Conservation (phyloP, 805 yeast genomes). For the Starmerella apis region DNA sequence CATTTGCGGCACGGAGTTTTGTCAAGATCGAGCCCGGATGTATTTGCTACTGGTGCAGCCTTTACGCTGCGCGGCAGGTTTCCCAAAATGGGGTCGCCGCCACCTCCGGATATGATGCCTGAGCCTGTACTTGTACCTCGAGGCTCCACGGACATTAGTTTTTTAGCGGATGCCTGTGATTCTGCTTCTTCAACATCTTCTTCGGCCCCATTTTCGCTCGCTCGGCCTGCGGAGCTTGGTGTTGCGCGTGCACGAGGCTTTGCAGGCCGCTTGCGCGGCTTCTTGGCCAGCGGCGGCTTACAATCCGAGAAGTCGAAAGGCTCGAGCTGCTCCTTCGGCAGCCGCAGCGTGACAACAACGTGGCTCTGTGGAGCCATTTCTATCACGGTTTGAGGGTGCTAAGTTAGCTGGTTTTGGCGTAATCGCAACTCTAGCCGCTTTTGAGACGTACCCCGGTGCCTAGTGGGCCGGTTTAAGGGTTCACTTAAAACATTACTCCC, state of each 20-base stretch:
- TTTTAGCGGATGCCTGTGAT: not conserved
- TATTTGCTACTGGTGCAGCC: conserved; percentile 29
- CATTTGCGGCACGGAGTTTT: conserved; percentile 39
- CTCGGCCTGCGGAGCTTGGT: not conserved
- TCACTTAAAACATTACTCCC: not conserved
- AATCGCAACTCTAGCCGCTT: not conserved
- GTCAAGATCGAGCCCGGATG: conserved; percentile 35
- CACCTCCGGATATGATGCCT: conserved; percentile 9
- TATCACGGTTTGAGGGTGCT: not conserved
- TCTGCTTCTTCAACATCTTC: not conserved
- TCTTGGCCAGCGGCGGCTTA: conserved; percentile 7
- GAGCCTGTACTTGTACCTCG: conserved; percentile 2
- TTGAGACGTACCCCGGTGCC: conserved; percentile 1
- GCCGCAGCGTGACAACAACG: conserved; percentile 20
- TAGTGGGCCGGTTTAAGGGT: not conserved
- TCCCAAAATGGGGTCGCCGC: conserved; percentile 21
- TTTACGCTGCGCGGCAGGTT: conserved; percentile 22
- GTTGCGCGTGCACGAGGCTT: not conserved
- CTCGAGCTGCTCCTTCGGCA: conserved; percentile 19
- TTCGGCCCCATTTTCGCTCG: not conserved
- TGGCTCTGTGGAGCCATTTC: conserved; percentile 11
- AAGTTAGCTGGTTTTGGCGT: not conserved
- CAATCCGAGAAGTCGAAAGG: conserved; percentile 19
- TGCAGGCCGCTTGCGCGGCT: conserved; percentile 15
- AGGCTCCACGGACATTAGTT: conserved; percentile 3